phyloP scores from a whole-genome alignment of 2,329 filamentous ascomycete species.

The Chaetomium sp. region DNA sequence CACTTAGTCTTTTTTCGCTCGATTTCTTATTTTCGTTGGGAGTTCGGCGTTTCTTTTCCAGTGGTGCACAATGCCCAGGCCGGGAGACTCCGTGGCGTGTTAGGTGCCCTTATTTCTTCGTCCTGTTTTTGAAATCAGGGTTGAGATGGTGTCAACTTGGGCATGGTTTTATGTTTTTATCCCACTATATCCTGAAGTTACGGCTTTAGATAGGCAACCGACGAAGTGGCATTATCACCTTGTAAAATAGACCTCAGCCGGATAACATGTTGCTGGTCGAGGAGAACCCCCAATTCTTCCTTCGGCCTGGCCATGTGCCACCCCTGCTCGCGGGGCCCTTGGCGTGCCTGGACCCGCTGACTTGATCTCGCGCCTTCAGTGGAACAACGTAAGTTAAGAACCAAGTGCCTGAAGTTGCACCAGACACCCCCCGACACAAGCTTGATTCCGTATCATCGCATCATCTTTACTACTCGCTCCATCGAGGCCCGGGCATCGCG shows the following conservation, averaged over 20 bases:
- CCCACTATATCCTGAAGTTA: neutral
- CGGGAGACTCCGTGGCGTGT: conserved; percentile 17
- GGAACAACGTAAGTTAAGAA: conserved; percentile 14
- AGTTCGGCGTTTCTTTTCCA: no score
- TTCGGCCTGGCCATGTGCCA: conserved; percentile 20
- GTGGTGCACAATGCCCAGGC: no score
- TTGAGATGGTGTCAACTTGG: neutral
- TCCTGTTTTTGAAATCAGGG: neutral
- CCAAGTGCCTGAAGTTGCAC: conserved; percentile 27
- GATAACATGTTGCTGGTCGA: neutral
- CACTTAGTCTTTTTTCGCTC: no score
- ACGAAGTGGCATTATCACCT: neutral
- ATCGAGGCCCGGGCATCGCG: conserved; percentile 7
- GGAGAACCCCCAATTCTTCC: neutral
- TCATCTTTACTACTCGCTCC: conserved; percentile 1
- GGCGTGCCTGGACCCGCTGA: conserved; percentile 20
- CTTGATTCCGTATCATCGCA: conserved; percentile 15
- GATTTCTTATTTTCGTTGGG: no score
- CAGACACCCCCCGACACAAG: conserved; percentile 18
- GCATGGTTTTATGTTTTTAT: neutral
- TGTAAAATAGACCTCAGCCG: neutral
- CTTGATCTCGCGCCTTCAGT: neutral
- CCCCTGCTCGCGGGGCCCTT: conserved; percentile 23
- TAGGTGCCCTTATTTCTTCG: neutral
- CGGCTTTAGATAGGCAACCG: neutral